Conservation (phyloP, 345 rosid genomes). For the Euphorbia lathyris region DNA sequence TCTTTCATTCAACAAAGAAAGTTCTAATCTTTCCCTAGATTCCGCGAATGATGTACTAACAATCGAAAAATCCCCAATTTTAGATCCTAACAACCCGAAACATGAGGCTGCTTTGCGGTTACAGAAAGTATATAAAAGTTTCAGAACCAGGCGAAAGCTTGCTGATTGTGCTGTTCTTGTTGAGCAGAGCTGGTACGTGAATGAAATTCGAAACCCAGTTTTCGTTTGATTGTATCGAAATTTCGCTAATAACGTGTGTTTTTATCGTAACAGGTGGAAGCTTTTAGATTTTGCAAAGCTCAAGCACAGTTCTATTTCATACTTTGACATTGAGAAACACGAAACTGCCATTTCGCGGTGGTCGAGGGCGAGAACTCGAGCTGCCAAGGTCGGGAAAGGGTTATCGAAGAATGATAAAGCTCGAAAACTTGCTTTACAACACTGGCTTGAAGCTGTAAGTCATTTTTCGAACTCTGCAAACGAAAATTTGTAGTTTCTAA, state of each 20-base stretch:
- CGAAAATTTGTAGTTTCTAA: not conserved
- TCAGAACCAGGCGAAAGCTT: conserved; percentile 85
- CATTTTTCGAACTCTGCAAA: not conserved
- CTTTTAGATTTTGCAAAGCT: conserved; percentile 84
- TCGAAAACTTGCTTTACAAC: conserved; percentile 73
- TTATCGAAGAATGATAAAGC: conserved; percentile 85
- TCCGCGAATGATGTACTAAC: conserved; percentile 14
- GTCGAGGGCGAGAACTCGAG: conserved; percentile 94
- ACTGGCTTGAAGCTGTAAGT: conserved; percentile 99
- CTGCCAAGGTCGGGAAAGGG: conserved; percentile 97
- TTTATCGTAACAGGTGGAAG: conserved; percentile 55
- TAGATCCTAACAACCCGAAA: conserved; percentile 54
- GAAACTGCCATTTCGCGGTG: conserved; percentile 94
- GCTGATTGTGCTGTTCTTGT: conserved; percentile 94
- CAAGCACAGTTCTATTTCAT: conserved; percentile 82
- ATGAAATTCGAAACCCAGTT: not conserved
- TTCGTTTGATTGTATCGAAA: not conserved
- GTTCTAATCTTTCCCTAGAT: conserved; percentile 5
- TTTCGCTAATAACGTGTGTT: not conserved
- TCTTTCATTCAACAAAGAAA: conserved; percentile 22
- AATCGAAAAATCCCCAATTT: conserved; percentile 27
- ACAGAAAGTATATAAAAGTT: conserved; percentile 93
- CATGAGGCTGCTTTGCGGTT: conserved; percentile 81
- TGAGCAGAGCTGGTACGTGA: conserved; percentile 75
- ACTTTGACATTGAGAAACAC: conserved; percentile 83